A percentile compares a stretch with the other conserved stretches of the same genome.
Evolutionary conservation across 306 rosid species (phyloP).

Genomic region (Acacia acuminata): DNA sequence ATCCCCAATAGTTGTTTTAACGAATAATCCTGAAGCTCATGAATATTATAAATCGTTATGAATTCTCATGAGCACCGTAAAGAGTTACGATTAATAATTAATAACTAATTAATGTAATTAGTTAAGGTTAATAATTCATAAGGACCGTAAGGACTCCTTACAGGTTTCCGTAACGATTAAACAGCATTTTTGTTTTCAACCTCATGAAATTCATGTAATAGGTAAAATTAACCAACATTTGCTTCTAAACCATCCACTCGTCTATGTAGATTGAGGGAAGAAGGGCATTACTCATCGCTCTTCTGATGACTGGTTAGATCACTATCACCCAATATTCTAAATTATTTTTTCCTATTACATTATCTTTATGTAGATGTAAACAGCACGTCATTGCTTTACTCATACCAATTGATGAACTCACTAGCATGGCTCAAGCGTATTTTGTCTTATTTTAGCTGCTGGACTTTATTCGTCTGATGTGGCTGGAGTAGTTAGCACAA

Average conservation of each 20-base stretch:
- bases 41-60: too few relatives aligned
- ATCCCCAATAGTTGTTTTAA: too few relatives aligned
- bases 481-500: conserved; percentile 57
- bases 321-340: not conserved
- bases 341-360: not conserved
- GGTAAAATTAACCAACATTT: too few relatives aligned
- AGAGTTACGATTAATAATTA: too few relatives aligned
- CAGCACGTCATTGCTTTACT: not conserved
- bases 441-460: conserved; percentile 35
- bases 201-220: too few relatives aligned
- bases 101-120: too few relatives aligned
- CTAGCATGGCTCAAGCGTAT: not conserved
- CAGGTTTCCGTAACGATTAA: too few relatives aligned
- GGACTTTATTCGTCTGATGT: conserved; percentile 47
- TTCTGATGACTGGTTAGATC: conserved; percentile 70
- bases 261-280: conserved; percentile 64
- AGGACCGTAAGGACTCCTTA: too few relatives aligned
- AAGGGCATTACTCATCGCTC: conserved; percentile 62
- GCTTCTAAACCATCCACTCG: conserved; percentile 37
- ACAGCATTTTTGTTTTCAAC: too few relatives aligned
- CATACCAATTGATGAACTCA: not conserved
- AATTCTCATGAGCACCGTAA: too few relatives aligned
- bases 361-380: not conserved
- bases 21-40: too few relatives aligned
- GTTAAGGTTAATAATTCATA: too few relatives aligned